Evolutionary conservation across 352 stramenopile species (phyloP).

Genomic region (Globisporangium okanoganense): DNA sequence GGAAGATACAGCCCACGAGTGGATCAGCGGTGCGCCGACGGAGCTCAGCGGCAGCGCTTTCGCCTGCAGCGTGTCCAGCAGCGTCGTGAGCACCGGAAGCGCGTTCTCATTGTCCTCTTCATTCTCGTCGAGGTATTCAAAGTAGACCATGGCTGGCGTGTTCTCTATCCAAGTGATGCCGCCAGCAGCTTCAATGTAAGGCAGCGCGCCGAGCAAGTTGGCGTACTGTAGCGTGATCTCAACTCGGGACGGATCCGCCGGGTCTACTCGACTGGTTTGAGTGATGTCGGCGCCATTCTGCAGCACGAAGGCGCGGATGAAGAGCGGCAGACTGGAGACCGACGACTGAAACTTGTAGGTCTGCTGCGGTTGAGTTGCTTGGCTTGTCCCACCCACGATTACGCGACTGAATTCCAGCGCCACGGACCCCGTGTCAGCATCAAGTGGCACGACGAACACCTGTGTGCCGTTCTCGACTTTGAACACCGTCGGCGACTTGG

Average conservation of each 20-base stretch:
- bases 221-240: constrained; percentile 13
- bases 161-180: constrained; percentile 7
- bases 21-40: constrained; percentile 1
- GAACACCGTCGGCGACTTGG: background rate
- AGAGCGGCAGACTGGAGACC: constrained; percentile 8
- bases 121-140: constrained; percentile 9
- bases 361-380: background rate
- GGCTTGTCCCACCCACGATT: background rate
- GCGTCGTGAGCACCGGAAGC: background rate
- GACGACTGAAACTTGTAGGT: constrained; percentile 12
- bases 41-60: constrained; percentile 6
- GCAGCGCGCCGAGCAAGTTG: constrained; percentile 8
- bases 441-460: constrained; percentile 1
- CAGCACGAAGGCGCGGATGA: constrained; percentile 23
- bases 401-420: constrained; percentile 2
- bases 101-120: background rate
- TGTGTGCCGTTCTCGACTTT: constrained; percentile 13
- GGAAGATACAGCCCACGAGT: constrained; percentile 13
- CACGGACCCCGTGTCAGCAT: background rate
- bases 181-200: background rate
- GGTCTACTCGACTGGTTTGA: constrained; percentile 4
- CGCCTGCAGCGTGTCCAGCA: constrained; percentile 5
- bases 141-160: constrained; percentile 3
- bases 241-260: background rate
- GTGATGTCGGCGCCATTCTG: constrained; percentile 17